Percentiles rank a stretch among this genome's conserved stretches.
phyloP scores from a whole-genome alignment of 1,284 basidiomycete species.

The Mrakiaceae sp. region DNA sequence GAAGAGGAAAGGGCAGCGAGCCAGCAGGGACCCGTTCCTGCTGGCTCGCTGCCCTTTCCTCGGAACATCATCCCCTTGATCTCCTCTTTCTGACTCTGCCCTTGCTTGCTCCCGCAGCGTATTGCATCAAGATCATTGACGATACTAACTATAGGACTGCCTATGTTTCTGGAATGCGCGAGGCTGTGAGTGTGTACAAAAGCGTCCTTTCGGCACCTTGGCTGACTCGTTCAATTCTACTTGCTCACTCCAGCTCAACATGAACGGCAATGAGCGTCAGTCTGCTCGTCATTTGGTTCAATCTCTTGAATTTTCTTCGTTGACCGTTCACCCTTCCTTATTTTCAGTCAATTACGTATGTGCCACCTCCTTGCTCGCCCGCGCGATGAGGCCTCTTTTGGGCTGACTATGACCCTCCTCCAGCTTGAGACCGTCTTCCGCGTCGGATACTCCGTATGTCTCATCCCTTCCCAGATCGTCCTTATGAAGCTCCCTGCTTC shows the following conservation, averaged over 20 bases:
- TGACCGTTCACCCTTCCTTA: too few species aligned
- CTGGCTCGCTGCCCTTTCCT: too few species aligned
- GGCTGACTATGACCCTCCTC: too few species aligned
- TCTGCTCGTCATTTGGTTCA: neutral
- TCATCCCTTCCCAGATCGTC: slow-evolving; percentile 23
- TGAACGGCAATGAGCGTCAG: slow-evolving; percentile 15
- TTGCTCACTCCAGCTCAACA: neutral
- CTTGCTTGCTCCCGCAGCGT: neutral
- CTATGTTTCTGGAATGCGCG: slow-evolving; percentile 17
- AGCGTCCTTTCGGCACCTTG: neutral
- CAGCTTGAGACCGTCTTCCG: slow-evolving; percentile 12
- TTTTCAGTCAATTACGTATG: slow-evolving; percentile 13
- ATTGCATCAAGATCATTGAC: slow-evolving; percentile 15
- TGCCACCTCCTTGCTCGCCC: too few species aligned
- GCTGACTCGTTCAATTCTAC: too few species aligned
- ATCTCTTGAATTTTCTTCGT: neutral
- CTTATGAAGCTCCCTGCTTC: slow-evolving; percentile 17
- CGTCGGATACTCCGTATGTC: slow-evolving; percentile 8
- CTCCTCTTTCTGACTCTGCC: too few species aligned
- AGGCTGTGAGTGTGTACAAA: slow-evolving; percentile 8
- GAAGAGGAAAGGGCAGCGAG: too few species aligned
- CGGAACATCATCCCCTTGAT: neutral
- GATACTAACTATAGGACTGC: slow-evolving; percentile 18
- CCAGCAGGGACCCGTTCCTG: too few species aligned
- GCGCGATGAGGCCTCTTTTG: too few species aligned